These are phyloP conservation scores for Tuber melanosporum DNA, from an alignment of 495 filamentous ascomycete genomes.

Conservation along the genomic window DNA sequence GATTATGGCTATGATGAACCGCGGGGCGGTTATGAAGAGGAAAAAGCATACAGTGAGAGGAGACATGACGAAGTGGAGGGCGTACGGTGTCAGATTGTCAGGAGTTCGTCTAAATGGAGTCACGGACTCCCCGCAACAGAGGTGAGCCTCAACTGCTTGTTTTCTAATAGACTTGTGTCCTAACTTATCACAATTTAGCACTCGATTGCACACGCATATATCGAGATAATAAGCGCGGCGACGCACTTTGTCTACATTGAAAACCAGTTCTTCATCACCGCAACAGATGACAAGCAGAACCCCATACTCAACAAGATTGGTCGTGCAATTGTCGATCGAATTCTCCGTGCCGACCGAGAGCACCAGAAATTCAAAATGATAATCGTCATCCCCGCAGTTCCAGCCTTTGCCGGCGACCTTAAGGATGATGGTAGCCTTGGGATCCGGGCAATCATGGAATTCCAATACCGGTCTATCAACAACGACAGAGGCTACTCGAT, in stretches of 20 bases:
- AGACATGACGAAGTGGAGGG: constrained; percentile 43
- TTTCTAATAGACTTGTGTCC: constrained; percentile 44
- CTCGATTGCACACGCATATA: constrained; percentile 85
- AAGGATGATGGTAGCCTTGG: constrained; percentile 69
- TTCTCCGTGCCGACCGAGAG: constrained; percentile 65
- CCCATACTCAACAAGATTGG: constrained; percentile 86
- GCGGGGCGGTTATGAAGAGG: constrained; percentile 23
- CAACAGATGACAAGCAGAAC: constrained; percentile 65
- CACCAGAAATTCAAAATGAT: constrained; percentile 75
- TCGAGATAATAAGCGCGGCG: constrained; percentile 69
- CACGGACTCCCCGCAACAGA: constrained; percentile 40
- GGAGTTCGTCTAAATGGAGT: constrained; percentile 47
- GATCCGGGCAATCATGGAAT: constrained; percentile 94
- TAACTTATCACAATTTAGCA: constrained; percentile 49
- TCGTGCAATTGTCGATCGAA: constrained; percentile 78
- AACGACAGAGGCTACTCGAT: constrained; percentile 77
- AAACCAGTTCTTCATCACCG: constrained; percentile 98
- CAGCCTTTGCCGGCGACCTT: constrained; percentile 85
- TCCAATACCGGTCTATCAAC: constrained; percentile 78
- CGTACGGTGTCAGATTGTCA: constrained; percentile 61
- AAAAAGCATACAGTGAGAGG: constrained; percentile 11
- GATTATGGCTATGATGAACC: constrained; percentile 15
- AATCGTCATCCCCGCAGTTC: constrained; percentile 79
- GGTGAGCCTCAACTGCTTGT: background rate
- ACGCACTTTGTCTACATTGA: constrained; percentile 90